Evolutionary conservation across 805 yeast genomes (phyloP), one percentile per base, ranked within the genome.

Genomic region (Cyberlindnera mississippiensis): DNA sequence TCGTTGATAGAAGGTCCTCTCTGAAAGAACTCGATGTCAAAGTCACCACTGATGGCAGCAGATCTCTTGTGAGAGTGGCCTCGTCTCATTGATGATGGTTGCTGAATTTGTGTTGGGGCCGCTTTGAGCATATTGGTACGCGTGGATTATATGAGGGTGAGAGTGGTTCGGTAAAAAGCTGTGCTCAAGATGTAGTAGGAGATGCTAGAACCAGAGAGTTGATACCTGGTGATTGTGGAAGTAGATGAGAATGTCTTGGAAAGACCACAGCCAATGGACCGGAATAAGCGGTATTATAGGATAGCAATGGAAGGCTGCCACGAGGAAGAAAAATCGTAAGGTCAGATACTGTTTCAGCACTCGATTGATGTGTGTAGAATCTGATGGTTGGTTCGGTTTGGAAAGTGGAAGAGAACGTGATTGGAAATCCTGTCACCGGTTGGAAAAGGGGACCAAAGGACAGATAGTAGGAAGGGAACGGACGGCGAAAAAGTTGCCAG

Each of bases 31-130:
- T 53, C 57, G 32, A 49, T 36, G 27, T 85, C 93, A 57, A 86
- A 84, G 59, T 88, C 96, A 4, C 93, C 93, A 8, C 93, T 84
- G 6, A 88, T 82, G 0, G 96, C 96, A 17, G 91, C 89, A 0
- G 96, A 87, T 39, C 96, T 68, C 55, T 86, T 76, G 56, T 88
- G 96, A 34, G 85, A 76, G 63, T 88, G 96, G 2, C 80, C 77
- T 48, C 76, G 67, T 54, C 66, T 67, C 34, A 61, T 53, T 2
- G 69, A 61, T 6, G 52, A 38, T 3, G 50, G 37, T n/a, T n/a
- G n/a, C 12, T 32, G 47, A 28, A 42, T 32, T 32, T 38, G 38
- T 4, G 44, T 28, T 26, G 48, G 48, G 2, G 52, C 37, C 1
- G 67, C 54, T n/a, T 45, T 45, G 12, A 48, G 40, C 57, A 45